Conservation (phyloP, 2,329 filamentous ascomycete genomes). For the Fusarium devonianum region DNA sequence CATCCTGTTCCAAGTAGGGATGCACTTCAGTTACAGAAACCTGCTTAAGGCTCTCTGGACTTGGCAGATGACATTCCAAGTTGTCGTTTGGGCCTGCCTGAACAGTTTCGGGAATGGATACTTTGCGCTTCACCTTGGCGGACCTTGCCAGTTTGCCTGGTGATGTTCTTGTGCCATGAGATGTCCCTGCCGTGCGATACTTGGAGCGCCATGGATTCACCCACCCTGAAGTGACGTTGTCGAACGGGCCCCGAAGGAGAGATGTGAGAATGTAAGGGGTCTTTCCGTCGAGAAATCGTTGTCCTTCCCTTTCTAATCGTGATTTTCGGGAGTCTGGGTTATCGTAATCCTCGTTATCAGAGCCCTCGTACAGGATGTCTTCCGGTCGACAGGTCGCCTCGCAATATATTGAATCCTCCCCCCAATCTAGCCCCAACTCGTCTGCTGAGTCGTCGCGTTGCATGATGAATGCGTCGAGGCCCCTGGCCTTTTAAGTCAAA, state of each 20-base stretch:
- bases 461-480: constrained; percentile 27
- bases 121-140: constrained; percentile 18
- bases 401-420: constrained; percentile 54
- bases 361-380: constrained; percentile 63
- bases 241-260: constrained; percentile 68
- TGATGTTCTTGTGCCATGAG: constrained; percentile 20
- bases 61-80: constrained; percentile 52
- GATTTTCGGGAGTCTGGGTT: constrained; percentile 54
- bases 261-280: constrained; percentile 67
- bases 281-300: constrained; percentile 64
- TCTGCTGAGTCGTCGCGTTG: constrained; percentile 17
- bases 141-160: constrained; percentile 28
- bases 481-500: constrained; percentile 16
- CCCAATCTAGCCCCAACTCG: constrained; percentile 34
- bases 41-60: constrained; percentile 51
- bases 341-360: constrained; percentile 64
- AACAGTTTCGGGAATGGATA: constrained; percentile 28
- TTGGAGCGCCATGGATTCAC: constrained; percentile 47
- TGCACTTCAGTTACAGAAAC: constrained; percentile 39
- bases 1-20: constrained; percentile 44
- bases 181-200: constrained; percentile 27
- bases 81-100: constrained; percentile 19
- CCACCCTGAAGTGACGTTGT: constrained; percentile 42
- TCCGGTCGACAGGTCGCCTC: constrained; percentile 51
- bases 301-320: constrained; percentile 66